Evolutionary conservation across 768 basidiomycete genomes (phyloP), one percentile per base, ranked within the genome.

Genomic region (Calvatia gigantea): DNA sequence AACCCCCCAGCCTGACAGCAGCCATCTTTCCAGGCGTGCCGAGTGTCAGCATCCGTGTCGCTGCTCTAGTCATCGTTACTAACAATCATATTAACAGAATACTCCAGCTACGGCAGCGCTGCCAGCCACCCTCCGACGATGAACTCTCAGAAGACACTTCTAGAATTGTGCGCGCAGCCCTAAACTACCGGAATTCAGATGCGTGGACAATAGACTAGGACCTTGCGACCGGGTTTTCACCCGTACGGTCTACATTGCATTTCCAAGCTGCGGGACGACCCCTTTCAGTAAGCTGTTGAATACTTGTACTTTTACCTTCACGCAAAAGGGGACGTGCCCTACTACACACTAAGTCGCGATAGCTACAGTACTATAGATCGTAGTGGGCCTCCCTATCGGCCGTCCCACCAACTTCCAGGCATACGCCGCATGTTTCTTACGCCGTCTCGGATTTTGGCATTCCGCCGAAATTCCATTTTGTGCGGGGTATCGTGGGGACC

Each of bases 71-170:
- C 28, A 38, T 12, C 19, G 27, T 31, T 29, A 61, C 41, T 47
- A 23, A 38, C 17, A 29, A n/a, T 38, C 46, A 25, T 19, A 17
- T 19, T n/a, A 25, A 49, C 52, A 77, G 75, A 54, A 71, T 77
- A 32, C 64, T 77, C 1, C 69, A 71, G 45, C 66, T 77, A n/a
- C 73, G 75, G n/a, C 63, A 69, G 43, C 69, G 66, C 19, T 52
- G 51, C 21, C 38, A 52, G 27, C 51, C 51, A 9, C 51, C 19
- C 4, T 41, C 41, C 14, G 45, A 32, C 37, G 39, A 46, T 19
- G 52, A 46, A 54, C 50, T 59, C 55, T 33, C 47, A 17, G 39
- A 27, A 19, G n/a, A 31, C 19, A 52, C 39, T 29, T 52, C 51
- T 17, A 52, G 54, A 29, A 44, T 61, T 27, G 61, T 60, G 43